These are phyloP conservation scores for Raffaelea arxii DNA, from an alignment of 2,329 filamentous ascomycete genomes.

Conservation along the genomic window DNA sequence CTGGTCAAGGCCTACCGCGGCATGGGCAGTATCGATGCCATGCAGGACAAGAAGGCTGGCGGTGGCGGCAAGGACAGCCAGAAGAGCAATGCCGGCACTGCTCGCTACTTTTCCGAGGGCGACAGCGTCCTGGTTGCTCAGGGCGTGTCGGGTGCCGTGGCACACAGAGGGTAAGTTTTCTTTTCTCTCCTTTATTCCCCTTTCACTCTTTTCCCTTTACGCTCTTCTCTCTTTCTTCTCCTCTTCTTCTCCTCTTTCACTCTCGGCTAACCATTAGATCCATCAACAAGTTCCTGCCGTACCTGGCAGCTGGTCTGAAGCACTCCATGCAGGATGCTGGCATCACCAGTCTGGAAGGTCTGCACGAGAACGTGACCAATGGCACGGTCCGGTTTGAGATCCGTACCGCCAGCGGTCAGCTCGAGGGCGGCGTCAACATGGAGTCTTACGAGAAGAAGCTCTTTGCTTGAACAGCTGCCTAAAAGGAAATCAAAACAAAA, in stretches of 20 bases:
- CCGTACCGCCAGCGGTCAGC: slow-evolving; percentile 84
- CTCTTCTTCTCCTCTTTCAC: not conserved
- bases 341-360: slow-evolving; percentile 64
- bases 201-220: not conserved
- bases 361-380: slow-evolving; percentile 64
- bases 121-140: slow-evolving; percentile 92
- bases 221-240: not conserved
- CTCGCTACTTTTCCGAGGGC: slow-evolving; percentile 96
- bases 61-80: slow-evolving; percentile 61
- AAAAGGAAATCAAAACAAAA: too few species aligned
- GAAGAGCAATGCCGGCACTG: slow-evolving; percentile 87
- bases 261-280: slow-evolving; percentile 53
- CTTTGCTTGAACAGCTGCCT: slow-evolving; percentile 57
- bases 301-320: slow-evolving; percentile 90
- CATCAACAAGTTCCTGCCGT: slow-evolving; percentile 90
- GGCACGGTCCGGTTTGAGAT: slow-evolving; percentile 87
- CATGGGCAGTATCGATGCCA: slow-evolving; percentile 97
- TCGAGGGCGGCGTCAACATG: slow-evolving; percentile 96
- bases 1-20: slow-evolving; percentile 98
- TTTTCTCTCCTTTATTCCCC: too few species aligned
- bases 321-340: slow-evolving; percentile 97
- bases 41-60: slow-evolving; percentile 98
- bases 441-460: slow-evolving; percentile 99
- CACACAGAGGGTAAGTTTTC: slow-evolving; percentile 54
- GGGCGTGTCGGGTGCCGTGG: slow-evolving; percentile 81